phyloP scores from a whole-genome alignment of 441 rosid genomes.

The Macaranga tanarius region DNA sequence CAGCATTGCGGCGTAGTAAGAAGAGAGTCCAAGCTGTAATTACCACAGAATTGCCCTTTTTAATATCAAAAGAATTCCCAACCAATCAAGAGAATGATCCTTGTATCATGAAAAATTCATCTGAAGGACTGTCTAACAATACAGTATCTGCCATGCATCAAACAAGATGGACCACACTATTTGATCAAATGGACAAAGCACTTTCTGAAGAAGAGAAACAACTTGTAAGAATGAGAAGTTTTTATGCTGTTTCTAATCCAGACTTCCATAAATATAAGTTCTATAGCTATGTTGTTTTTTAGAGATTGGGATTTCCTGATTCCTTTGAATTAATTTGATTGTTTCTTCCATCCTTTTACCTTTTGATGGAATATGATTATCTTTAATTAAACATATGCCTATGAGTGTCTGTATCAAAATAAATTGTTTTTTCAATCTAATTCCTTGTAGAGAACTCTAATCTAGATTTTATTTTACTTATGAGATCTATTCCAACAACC shows the following conservation, averaged over 20 bases:
- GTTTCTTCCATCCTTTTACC: background rate
- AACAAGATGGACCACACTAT: conserved; percentile 66
- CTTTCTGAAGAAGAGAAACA: conserved; percentile 76
- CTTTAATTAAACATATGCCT: background rate
- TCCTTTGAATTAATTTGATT: background rate
- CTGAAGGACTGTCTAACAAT: conserved; percentile 35
- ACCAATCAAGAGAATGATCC: conserved; percentile 48
- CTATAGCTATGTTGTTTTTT: background rate
- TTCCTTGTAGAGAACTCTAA: background rate
- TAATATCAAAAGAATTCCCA: conserved; percentile 61
- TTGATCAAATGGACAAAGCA: conserved; percentile 75
- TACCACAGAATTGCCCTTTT: conserved; percentile 67
- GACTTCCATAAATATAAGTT: background rate
- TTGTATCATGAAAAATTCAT: conserved; percentile 27
- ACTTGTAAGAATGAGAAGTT: conserved; percentile 52
- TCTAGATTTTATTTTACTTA: background rate
- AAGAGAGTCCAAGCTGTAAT: conserved; percentile 72
- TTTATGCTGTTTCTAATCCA: background rate
- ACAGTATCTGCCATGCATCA: conserved; percentile 51
- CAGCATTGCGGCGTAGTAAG: conserved; percentile 84
- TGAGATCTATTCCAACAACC: background rate
- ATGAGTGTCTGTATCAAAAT: background rate
- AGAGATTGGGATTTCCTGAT: background rate
- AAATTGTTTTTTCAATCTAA: background rate
- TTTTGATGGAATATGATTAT: background rate